These are phyloP conservation scores for Calocybe gambosa DNA, from an alignment of 1,284 basidiomycete species.

Conservation along the genomic window DNA sequence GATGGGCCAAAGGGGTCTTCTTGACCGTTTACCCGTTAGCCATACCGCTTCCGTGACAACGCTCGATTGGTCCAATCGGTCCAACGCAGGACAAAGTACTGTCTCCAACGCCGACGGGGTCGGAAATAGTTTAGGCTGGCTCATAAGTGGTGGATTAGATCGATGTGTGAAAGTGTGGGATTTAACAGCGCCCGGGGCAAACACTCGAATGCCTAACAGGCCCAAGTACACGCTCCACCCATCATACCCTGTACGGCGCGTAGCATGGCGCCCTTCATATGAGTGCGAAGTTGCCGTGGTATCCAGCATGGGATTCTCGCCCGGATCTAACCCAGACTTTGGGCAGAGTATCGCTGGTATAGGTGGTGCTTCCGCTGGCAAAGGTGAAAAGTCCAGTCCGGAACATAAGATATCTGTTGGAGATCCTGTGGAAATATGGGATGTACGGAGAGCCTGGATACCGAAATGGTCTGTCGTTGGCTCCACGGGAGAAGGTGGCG, in stretches of 20 bases:
- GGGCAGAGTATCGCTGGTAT: conserved; percentile 10
- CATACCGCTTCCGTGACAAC: conserved; percentile 74
- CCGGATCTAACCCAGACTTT: conserved; percentile 29
- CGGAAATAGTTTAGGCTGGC: conserved; percentile 59
- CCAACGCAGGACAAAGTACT: conserved; percentile 16
- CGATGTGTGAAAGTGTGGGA: conserved; percentile 86
- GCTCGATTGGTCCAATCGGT: conserved; percentile 62
- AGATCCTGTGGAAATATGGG: conserved; percentile 80
- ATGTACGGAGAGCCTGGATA: conserved; percentile 75
- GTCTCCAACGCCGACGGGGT: conserved; percentile 16
- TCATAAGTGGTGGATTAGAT: conserved; percentile 79
- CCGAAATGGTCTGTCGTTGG: conserved; percentile 75
- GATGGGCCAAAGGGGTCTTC: conserved; percentile 61
- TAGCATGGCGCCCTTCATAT: conserved; percentile 76
- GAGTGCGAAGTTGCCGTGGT: conserved; percentile 75
- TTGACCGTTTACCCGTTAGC: conserved; percentile 74
- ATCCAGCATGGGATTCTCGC: conserved; percentile 57
- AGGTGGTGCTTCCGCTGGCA: neutral
- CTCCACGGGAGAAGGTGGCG: conserved; percentile 58
- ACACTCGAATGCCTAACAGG: conserved; percentile 48
- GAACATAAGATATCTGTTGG: conserved; percentile 15
- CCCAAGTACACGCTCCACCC: conserved; percentile 73
- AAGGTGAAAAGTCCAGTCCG: conserved; percentile 7
- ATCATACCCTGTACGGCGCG: conserved; percentile 66
- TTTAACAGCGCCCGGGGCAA: conserved; percentile 44